phyloP scores from a whole-genome alignment of 2,329 filamentous ascomycete genomes.

The Colletotrichum musicola region DNA sequence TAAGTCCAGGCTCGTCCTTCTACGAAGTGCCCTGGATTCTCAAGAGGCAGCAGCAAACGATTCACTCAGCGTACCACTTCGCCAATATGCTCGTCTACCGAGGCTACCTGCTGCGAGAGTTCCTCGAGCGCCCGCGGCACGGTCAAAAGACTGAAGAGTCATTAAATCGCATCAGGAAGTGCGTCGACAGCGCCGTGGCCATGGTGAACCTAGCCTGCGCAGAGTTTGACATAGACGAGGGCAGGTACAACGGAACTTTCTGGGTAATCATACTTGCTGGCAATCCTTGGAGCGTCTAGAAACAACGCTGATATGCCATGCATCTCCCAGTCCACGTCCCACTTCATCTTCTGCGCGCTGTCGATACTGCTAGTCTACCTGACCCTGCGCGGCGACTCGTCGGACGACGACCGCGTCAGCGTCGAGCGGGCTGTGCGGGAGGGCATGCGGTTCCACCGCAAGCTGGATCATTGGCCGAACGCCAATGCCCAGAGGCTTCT shows the following conservation, averaged over 20 bases:
- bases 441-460: neutral
- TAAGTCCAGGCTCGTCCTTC: neutral
- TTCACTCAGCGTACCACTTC: neutral
- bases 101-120: neutral
- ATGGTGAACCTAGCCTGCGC: neutral
- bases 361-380: conserved; percentile 1
- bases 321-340: neutral
- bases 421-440: neutral
- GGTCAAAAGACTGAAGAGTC: no score
- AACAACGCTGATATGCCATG: neutral
- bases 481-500: neutral
- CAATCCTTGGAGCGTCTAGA: neutral
- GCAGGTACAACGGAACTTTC: neutral
- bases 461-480: neutral
- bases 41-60: neutral
- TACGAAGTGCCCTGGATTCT: neutral
- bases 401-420: neutral
- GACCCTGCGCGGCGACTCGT: neutral
- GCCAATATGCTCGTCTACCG: conserved; percentile 4
- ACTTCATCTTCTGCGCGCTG: conserved; percentile 5
- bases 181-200: neutral
- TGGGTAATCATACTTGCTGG: neutral
- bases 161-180: neutral
- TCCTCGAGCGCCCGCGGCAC: neutral
- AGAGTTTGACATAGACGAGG: neutral